Base-by-base conservation (phyloP, 2,329 filamentous ascomycete genomes). In the Aspergillus hortae region DNA sequence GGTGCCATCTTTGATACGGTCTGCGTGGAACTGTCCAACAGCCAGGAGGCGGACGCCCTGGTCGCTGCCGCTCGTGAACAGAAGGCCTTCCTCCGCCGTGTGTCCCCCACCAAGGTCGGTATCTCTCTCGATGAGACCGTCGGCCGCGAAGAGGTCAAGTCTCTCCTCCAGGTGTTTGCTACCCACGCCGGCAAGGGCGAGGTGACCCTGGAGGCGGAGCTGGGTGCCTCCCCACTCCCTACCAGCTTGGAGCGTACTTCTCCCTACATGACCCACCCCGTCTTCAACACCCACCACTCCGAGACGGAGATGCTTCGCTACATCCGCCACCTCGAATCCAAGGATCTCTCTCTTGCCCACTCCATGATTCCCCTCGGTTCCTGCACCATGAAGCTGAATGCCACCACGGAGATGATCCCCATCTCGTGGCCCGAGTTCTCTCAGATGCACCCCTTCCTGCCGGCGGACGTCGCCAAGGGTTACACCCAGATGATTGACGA, bases 341-440 rank as follows among this genome's bases (percentile, higher is more conserved):
- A 95, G 77, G 92, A 97, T 68, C 77, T 97, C 12, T 96, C 92
- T 1, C 80, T 96, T 4, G 89, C 92, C 2, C 92, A 97, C 75
- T 96, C 92, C 14, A 97, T 97, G 92, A 97, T 97, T 55, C 91
- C 92, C 2, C 82, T 97, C 1, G 92, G 92, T 17, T 96, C 92
- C 1, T 97, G 92, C 78, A 97, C 92, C 12, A 97, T 97, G 92
- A 97, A 97, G 79, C 84, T 96, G 48, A 96, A 96, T 70, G 89
- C 88, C 40, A 94, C 92, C 3, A 89, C 89, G 0, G 90, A 96
- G 76, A 96, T 97, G 92, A 82, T 89, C 14, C 88, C 92, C 6
- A 81, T 96, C 50, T 89, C 89, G 1, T 87, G 85, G 74, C 84
- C 86, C 1, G 83, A 86, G 46, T 90, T 92, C 65, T 82, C 88